These are phyloP conservation scores for Fusarium torulosum DNA, from an alignment of 2,329 filamentous ascomycete genomes.

Conservation along the genomic window DNA sequence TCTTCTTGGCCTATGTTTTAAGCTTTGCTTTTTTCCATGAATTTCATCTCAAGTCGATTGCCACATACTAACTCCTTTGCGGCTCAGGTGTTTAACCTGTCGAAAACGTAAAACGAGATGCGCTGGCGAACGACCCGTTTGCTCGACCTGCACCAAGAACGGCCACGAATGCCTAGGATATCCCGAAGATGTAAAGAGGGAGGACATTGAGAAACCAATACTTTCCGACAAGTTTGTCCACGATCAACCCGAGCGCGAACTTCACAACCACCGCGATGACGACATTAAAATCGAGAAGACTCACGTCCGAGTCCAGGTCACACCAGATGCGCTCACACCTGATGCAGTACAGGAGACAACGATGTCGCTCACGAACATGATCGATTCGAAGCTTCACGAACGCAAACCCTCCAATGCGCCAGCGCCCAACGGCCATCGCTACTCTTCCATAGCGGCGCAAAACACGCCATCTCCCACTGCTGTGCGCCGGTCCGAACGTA, in stretches of 20 bases:
- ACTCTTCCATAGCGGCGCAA: constrained; percentile 35
- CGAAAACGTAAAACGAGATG: constrained; percentile 82
- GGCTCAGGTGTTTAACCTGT: constrained; percentile 61
- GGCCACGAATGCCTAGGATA: constrained; percentile 78
- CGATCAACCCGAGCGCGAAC: constrained; percentile 46
- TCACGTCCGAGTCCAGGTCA: constrained; percentile 21
- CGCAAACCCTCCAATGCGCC: constrained; percentile 13
- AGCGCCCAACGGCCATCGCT: constrained; percentile 20
- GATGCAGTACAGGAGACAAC: constrained; percentile 11
- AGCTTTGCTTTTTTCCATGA: not conserved
- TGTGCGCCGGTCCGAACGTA: constrained; percentile 64
- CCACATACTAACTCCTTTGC: constrained; percentile 35
- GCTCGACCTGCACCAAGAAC: constrained; percentile 79
- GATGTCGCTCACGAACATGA: constrained; percentile 25
- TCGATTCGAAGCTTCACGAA: constrained; percentile 27
- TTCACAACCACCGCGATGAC: constrained; percentile 52
- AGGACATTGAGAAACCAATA: constrained; percentile 49
- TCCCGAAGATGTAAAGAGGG: constrained; percentile 65
- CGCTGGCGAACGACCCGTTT: constrained; percentile 77
- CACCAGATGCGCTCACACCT: constrained; percentile 27
- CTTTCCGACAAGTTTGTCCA: constrained; percentile 19
- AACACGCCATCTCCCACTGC: constrained; percentile 56
- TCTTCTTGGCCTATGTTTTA: not conserved
- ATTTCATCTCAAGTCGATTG: not conserved
- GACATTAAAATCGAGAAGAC: constrained; percentile 53